Conservation (phyloP, 306 rosid species). For the Prinsepia uniflora region DNA sequence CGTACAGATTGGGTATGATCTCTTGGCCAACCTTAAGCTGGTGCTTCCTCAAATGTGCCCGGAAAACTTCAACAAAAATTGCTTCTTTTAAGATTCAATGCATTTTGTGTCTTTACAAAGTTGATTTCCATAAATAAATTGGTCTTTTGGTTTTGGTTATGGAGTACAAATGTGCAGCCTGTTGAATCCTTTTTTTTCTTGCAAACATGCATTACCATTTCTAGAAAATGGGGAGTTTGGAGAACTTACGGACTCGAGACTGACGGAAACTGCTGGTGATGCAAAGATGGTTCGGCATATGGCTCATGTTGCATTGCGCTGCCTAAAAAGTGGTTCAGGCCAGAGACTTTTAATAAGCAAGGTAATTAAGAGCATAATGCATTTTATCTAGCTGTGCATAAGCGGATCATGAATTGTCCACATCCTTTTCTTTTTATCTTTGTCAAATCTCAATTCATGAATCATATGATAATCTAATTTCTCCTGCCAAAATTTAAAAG, state of each 20-base stretch:
- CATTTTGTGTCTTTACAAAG: background rate
- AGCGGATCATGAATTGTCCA: background rate
- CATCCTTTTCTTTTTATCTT: background rate
- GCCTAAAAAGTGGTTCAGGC: slow-evolving; percentile 22
- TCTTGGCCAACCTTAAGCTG: slow-evolving; percentile 4
- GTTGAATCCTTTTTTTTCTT: background rate
- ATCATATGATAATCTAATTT: background rate
- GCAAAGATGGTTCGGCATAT: slow-evolving; percentile 18
- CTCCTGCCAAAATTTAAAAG: background rate
- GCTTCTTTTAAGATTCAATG: background rate
- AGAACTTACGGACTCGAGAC: slow-evolving; percentile 28
- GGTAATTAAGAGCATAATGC: slow-evolving; percentile 10
- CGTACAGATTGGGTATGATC: slow-evolving; percentile 24
- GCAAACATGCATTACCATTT: slow-evolving; percentile 22
- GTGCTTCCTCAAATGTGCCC: background rate
- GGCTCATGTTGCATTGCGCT: slow-evolving; percentile 28
- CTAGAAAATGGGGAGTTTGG: slow-evolving; percentile 20
- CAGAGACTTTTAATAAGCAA: slow-evolving; percentile 23
- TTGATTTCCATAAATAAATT: background rate
- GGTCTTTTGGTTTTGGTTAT: background rate
- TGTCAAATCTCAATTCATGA: background rate
- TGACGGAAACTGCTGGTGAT: slow-evolving; percentile 18
- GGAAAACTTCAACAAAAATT: background rate
- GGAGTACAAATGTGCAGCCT: background rate
- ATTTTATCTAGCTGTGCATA: background rate